Conservation (phyloP, 192 early-diverging fungal genomes). For the Podila epicladia region DNA sequence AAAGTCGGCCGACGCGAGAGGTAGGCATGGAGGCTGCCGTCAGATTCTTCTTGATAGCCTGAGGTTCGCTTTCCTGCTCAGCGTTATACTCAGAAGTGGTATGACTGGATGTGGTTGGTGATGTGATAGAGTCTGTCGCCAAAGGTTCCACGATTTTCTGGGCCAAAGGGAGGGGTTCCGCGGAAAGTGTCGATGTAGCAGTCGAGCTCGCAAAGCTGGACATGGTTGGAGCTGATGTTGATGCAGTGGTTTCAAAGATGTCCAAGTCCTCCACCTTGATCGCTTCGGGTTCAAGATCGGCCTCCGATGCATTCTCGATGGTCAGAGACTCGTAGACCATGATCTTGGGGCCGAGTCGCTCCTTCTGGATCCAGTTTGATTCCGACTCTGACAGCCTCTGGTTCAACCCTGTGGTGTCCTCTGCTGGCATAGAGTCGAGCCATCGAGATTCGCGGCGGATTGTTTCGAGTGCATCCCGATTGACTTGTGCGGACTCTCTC, state of each 20-base stretch:
- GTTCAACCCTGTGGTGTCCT: slow-evolving; percentile 41
- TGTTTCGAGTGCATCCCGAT: slow-evolving; percentile 31
- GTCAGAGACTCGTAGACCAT: slow-evolving; percentile 27
- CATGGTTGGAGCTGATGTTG: not conserved
- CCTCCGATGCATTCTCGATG: not conserved
- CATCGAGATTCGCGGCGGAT: slow-evolving; percentile 35
- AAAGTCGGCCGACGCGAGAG: slow-evolving; percentile 76
- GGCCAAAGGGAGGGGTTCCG: not conserved
- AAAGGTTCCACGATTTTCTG: not conserved
- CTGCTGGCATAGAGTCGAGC: slow-evolving; percentile 33
- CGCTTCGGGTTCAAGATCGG: not conserved
- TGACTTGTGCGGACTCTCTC: not conserved
- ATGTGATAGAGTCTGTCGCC: not conserved
- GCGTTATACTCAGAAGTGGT: not conserved
- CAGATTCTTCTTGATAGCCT: slow-evolving; percentile 36
- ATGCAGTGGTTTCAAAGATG: not conserved
- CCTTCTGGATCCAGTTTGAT: slow-evolving; percentile 10
- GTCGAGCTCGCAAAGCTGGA: not conserved
- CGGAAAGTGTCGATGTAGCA: not conserved
- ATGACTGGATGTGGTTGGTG: not conserved
- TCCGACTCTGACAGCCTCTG: not conserved
- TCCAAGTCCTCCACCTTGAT: not conserved
- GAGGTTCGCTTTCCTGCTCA: not conserved
- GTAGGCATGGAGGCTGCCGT: slow-evolving; percentile 78
- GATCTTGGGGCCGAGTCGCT: slow-evolving; percentile 38